Conservation (phyloP, 352 stramenopile species). For the Globisporangium iwayamae region DNA sequence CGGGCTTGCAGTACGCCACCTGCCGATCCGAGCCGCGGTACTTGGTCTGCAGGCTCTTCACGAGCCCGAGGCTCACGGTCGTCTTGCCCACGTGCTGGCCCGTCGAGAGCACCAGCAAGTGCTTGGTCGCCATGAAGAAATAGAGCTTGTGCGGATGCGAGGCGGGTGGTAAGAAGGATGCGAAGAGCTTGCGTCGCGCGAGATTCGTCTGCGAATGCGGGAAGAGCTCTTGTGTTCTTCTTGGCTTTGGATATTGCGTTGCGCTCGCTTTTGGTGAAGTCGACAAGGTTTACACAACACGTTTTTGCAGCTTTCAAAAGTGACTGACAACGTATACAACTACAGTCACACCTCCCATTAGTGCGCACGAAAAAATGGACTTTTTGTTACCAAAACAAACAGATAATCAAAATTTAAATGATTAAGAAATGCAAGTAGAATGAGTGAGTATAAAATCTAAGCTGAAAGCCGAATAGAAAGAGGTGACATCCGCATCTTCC, state of each 20-base stretch:
- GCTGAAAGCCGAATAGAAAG: no score
- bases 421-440: no score
- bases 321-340: no score
- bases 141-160: neutral
- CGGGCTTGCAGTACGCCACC: conserved; percentile 94
- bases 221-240: neutral
- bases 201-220: neutral
- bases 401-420: no score
- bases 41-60: conserved; percentile 91
- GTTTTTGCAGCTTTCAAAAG: no score
- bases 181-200: neutral
- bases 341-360: no score
- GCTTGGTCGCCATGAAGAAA: conserved; percentile 44
- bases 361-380: no score
- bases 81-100: conserved; percentile 98
- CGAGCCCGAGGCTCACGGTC: conserved; percentile 92
- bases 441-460: no score
- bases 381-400: no score
- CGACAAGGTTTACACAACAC: no score
- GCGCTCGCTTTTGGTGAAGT: no score
- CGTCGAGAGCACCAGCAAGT: conserved; percentile 87
- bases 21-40: conserved; percentile 67
- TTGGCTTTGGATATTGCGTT: neutral
- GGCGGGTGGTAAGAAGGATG: neutral
- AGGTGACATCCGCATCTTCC: no score